Base-by-base conservation (phyloP, 345 rosid species). In the Noccaea caerulescens region DNA sequence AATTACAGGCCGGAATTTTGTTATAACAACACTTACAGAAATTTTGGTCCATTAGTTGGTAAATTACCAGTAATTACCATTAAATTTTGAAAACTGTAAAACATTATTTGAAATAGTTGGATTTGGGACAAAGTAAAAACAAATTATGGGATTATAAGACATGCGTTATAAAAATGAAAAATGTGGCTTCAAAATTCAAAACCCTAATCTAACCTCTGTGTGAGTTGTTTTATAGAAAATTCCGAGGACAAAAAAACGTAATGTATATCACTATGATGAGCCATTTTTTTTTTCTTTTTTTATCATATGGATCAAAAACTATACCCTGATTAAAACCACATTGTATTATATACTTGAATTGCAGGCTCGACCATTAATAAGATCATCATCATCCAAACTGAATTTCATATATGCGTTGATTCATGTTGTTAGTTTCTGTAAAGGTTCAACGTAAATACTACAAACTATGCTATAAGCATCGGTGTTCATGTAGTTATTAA, bases 371-470 rank as follows among this genome's bases (percentile, higher is more conserved):
- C 18, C 20, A 12, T 23, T 39, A 58, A 39, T 7, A 25, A 42
- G 37, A 20, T 60, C 65, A 60, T 33, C 25, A 61, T 43, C n/a
- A 12, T 43, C 38, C 46, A 12, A 58, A 58, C 32, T 18, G 10
- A 10, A 10, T 3, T 38, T 10, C 6, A 33, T 4, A 33, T 33
- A 33, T 33, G 4, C 36, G 7, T 50, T 25, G 10, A 25, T 25
- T 51, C 8, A 23, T 7, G 33, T 4, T 52, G 37, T 27, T 33
- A 3, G 23, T 20, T 20, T n/a, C 23, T 33, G 10, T 43, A 27
- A 53, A 8, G 0, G 16, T 39, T 27, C 39, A 56, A 11, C 62
- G 0, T 1, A 34, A 0, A 8, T 55, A 33, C 7, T 4, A 56
- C 0, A 34, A 56, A 34, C 7, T 2, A 7, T 0, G 16, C 41